These are phyloP conservation scores for Populus trichocarpa DNA, from an alignment of 441 rosid species.

Conservation along the genomic window DNA sequence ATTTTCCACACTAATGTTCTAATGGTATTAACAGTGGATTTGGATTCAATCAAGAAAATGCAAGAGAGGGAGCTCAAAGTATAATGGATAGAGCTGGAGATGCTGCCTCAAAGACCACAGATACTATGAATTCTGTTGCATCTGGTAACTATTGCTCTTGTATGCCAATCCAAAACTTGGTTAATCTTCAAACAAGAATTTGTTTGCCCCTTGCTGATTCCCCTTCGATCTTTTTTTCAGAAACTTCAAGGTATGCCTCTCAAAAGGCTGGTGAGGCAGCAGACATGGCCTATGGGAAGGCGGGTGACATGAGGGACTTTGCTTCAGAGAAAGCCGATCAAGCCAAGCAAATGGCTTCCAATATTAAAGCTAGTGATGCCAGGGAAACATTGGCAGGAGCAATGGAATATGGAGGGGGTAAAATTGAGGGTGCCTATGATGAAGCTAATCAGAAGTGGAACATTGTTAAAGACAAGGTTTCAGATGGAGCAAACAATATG, in stretches of 20 bases:
- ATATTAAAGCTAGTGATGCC: constrained; percentile 19
- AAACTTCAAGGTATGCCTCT: constrained; percentile 24
- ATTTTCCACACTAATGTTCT: background rate
- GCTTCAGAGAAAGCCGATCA: constrained; percentile 26
- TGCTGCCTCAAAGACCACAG: constrained; percentile 33
- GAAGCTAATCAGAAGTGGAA: background rate
- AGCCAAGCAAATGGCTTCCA: constrained; percentile 19
- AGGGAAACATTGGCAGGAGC: background rate
- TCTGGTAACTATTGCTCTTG: constrained; percentile 21
- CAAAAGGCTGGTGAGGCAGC: constrained; percentile 23
- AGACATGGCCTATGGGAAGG: constrained; percentile 17
- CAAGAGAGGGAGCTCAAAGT: constrained; percentile 23
- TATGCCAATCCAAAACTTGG: background rate
- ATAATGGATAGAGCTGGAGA: constrained; percentile 24
- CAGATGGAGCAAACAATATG: constrained; percentile 8
- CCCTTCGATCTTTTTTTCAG: constrained; percentile 5
- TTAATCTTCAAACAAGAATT: background rate
- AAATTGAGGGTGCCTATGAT: constrained; percentile 5
- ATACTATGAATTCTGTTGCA: constrained; percentile 29
- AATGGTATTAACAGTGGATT: constrained; percentile 27
- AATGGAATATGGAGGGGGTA: constrained; percentile 1
- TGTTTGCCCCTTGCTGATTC: background rate
- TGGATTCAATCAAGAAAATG: constrained; percentile 26
- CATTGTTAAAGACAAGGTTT: background rate
- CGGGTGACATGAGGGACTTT: constrained; percentile 20